Conservation (phyloP, 352 stramenopile genomes). For the Salisapilia sapeloensis region DNA sequence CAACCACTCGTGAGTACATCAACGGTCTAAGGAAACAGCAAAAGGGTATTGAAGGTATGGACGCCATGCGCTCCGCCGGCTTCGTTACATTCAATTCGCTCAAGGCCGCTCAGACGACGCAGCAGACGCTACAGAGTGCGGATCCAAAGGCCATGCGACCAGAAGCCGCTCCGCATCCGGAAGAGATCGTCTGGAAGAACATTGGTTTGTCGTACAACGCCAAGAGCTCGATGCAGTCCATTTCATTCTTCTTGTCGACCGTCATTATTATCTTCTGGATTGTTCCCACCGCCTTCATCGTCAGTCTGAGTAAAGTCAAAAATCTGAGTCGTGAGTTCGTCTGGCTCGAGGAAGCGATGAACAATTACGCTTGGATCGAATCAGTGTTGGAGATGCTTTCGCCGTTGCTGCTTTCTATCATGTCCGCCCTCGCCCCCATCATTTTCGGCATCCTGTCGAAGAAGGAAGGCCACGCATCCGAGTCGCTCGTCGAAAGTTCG, state of each 20-base stretch:
- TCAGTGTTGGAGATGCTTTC: constrained; percentile 58
- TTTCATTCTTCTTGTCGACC: constrained; percentile 33
- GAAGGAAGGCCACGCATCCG: constrained; percentile 57
- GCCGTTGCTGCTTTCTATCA: constrained; percentile 60
- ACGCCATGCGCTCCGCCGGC: constrained; percentile 52
- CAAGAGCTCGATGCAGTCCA: constrained; percentile 49
- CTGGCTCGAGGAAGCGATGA: constrained; percentile 19
- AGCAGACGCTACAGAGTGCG: constrained; percentile 61
- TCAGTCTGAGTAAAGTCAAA: constrained; percentile 54
- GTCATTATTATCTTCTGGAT: constrained; percentile 77
- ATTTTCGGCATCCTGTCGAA: constrained; percentile 73
- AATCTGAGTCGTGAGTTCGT: constrained; percentile 27
- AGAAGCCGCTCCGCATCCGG: constrained; percentile 35
- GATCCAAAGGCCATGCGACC: constrained; percentile 57
- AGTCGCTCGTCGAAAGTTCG: constrained; percentile 38
- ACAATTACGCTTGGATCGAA: constrained; percentile 49
- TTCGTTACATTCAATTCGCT: constrained; percentile 75
- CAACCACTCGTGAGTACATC: constrained; percentile 19
- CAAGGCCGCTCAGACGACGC: constrained; percentile 48
- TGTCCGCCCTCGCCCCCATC: constrained; percentile 61
- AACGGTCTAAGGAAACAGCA: constrained; percentile 19
- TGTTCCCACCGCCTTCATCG: constrained; percentile 57
- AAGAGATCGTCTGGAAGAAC: constrained; percentile 69
- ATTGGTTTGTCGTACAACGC: constrained; percentile 58
- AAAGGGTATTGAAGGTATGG: constrained; percentile 13